Evolutionary conservation across 495 filamentous ascomycete genomes (phyloP).

Genomic region (Trichoderma gamsii): DNA sequence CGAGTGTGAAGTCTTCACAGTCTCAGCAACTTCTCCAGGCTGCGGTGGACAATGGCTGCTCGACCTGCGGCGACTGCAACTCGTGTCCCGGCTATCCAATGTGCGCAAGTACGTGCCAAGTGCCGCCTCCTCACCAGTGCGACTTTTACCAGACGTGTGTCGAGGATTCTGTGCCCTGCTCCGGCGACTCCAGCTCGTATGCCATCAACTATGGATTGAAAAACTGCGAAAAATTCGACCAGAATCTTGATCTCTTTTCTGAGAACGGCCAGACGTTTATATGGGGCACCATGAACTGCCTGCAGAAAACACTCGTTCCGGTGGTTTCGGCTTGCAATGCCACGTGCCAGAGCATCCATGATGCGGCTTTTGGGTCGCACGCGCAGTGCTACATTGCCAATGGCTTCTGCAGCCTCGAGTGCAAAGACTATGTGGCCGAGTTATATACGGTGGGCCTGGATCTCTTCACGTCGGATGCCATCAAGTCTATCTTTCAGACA

Average conservation of each 20-base stretch:
- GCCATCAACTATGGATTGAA: neutral
- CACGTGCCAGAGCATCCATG: conserved; percentile 3
- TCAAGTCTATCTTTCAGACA: neutral
- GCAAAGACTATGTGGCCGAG: neutral
- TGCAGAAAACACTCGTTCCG: neutral
- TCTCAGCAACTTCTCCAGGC: neutral
- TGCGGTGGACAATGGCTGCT: neutral
- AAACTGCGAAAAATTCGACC: neutral
- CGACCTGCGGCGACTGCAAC: neutral
- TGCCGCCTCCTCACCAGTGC: neutral
- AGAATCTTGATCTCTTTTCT: neutral
- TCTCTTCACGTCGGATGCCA: neutral
- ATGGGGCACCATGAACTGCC: conserved; percentile 3
- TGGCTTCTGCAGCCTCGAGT: conserved; percentile 3
- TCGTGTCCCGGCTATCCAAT: neutral
- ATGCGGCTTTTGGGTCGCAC: neutral
- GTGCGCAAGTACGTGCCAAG: conserved; percentile 3
- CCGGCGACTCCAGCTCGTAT: neutral
- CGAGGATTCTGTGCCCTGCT: neutral
- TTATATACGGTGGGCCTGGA: neutral
- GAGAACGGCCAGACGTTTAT: neutral
- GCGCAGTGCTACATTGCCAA: neutral
- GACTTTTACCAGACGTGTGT: neutral
- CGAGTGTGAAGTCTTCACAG: neutral
- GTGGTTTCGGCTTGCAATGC: neutral